Evolutionary conservation across 2,329 filamentous ascomycete genomes (phyloP).

Genomic region (Cladophialophora psammophila): DNA sequence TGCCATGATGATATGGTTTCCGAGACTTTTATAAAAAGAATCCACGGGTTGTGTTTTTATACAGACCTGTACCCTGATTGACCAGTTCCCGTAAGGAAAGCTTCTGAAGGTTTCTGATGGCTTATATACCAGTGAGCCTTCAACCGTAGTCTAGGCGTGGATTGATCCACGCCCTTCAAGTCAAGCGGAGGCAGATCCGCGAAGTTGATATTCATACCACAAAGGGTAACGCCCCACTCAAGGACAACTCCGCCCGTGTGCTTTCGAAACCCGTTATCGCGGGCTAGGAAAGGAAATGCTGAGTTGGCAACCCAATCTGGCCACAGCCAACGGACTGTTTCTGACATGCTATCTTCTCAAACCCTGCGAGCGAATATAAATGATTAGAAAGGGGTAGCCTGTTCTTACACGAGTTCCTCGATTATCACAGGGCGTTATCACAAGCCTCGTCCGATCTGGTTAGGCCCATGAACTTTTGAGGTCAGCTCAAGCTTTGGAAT

Average conservation of each 20-base stretch:
- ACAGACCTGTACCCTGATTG: neutral
- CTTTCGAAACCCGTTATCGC: neutral
- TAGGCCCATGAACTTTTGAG: neutral
- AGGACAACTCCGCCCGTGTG: slow-evolving; percentile 5
- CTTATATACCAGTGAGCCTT: neutral
- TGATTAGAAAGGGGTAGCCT: neutral
- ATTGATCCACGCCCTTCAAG: neutral
- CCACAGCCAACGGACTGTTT: neutral
- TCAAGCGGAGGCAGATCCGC: slow-evolving; percentile 2
- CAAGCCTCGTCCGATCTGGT: no score
- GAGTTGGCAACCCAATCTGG: neutral
- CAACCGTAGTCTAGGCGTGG: neutral
- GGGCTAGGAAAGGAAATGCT: neutral
- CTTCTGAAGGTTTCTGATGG: neutral
- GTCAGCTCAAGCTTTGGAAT: neutral
- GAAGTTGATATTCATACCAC: neutral
- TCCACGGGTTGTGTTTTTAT: neutral
- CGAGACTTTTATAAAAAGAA: neutral
- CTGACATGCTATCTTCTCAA: neutral
- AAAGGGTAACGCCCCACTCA: neutral
- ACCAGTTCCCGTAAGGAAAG: neutral
- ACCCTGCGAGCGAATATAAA: neutral
- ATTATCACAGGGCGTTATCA: neutral
- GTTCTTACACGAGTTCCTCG: neutral
- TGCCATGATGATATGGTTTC: slow-evolving; percentile 41